Evolutionary conservation across 1,284 basidiomycete genomes (phyloP).

Genomic region (Cryptococcus amylolentus): DNA sequence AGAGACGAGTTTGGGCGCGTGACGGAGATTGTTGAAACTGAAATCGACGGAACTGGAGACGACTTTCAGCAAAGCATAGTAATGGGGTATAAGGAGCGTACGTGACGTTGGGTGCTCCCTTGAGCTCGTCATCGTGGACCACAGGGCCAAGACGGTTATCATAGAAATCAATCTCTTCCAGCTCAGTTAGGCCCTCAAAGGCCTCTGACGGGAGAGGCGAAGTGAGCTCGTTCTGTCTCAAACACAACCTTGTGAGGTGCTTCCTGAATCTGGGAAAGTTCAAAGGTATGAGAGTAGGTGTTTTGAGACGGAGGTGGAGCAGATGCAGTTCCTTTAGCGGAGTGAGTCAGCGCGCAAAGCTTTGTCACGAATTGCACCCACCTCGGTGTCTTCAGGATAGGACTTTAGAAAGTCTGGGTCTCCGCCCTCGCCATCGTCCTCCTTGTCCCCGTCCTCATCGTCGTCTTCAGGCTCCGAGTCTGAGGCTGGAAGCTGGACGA

Average conservation of each 20-base stretch:
- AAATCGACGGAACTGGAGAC: conserved; percentile 75
- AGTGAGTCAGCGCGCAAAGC: background rate
- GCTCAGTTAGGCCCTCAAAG: conserved; percentile 61
- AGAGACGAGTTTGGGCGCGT: conserved; percentile 59
- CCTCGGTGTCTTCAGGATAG: conserved; percentile 64
- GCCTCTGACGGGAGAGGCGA: conserved; percentile 65
- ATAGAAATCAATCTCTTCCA: conserved; percentile 91
- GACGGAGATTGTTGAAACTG: conserved; percentile 86
- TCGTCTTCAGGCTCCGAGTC: conserved; percentile 19
- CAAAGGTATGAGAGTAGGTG: conserved; percentile 57
- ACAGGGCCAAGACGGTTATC: conserved; percentile 83
- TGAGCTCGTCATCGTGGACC: conserved; percentile 60
- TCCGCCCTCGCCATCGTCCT: conserved; percentile 25
- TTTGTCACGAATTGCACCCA: conserved; percentile 32
- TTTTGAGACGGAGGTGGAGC: conserved; percentile 71
- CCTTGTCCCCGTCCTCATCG: conserved; percentile 18
- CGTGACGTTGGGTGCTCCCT: conserved; percentile 61
- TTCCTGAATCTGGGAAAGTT: conserved; percentile 65
- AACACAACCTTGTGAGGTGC: conserved; percentile 70
- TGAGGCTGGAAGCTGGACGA: conserved; percentile 29
- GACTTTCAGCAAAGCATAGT: background rate
- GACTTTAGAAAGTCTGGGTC: conserved; percentile 54
- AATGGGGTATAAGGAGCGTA: conserved; percentile 51
- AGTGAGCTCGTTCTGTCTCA: conserved; percentile 81
- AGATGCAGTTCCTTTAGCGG: conserved; percentile 61